A percentile compares a stretch with the other conserved stretches of the same genome.
phyloP scores from a whole-genome alignment of 1,284 basidiomycete species.

The Sutorius eximius region DNA sequence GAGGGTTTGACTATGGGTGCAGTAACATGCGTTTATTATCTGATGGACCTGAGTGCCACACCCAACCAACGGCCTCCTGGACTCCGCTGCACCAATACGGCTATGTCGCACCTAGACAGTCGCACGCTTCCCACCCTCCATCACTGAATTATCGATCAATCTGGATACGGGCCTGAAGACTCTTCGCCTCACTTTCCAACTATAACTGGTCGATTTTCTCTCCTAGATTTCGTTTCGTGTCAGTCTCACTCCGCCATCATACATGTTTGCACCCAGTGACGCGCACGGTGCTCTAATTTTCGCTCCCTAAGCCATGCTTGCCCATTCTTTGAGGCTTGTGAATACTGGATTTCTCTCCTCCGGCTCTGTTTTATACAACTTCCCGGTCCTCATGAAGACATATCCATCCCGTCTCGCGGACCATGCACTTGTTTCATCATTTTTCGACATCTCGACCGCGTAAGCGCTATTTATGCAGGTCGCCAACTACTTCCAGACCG shows the following conservation, averaged over 20 bases:
- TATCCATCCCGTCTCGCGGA: conserved; percentile 62
- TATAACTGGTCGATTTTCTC: conserved; percentile 23
- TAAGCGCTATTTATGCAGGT: conserved; percentile 38
- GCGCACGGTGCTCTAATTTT: conserved; percentile 35
- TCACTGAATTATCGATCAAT: conserved; percentile 44
- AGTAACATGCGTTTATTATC: conserved; percentile 45
- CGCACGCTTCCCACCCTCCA: conserved; percentile 40
- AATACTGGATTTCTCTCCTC: conserved; percentile 37
- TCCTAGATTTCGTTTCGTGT: conserved; percentile 28
- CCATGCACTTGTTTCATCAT: conserved; percentile 32
- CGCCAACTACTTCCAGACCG: conserved; percentile 17
- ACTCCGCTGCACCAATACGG: conserved; percentile 40
- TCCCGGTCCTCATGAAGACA: conserved; percentile 49
- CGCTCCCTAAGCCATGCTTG: conserved; percentile 37
- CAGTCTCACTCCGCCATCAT: conserved; percentile 24
- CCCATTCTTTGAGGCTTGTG: conserved; percentile 37
- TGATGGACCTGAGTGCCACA: conserved; percentile 40
- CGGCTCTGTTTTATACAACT: conserved; percentile 29
- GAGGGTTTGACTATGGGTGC: conserved; percentile 51
- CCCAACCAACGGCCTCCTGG: conserved; percentile 45
- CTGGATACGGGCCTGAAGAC: conserved; percentile 52
- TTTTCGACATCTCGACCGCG: conserved; percentile 36
- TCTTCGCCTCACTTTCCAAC: conserved; percentile 3
- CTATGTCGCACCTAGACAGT: conserved; percentile 37
- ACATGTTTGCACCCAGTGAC: conserved; percentile 28